Base-by-base conservation (phyloP, 2,329 filamentous ascomycete species). In the Microdochium paspali region DNA sequence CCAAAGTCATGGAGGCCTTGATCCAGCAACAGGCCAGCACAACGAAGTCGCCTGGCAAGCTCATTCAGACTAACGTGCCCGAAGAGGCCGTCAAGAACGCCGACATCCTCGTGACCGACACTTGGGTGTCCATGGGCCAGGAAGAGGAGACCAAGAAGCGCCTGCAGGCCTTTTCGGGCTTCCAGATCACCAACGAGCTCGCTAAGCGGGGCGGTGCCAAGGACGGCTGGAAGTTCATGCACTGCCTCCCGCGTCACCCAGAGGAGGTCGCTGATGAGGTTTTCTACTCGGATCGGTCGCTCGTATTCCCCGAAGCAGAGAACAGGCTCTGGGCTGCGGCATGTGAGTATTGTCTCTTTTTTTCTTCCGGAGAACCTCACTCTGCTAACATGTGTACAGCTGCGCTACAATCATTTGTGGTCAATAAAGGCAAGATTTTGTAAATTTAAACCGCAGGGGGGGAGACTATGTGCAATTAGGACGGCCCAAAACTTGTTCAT, bases 91-190 rank as follows among this genome's bases (percentile, higher is more conserved):
- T 96, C 61, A 87, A 87, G 70, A 72, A 84, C 53, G 91, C 93
- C 3, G 85, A 98, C 63, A 78, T 97, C 46, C 73, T 98, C 49
- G 90, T 97, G 21, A 98, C 93, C 1, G 93, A 98, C 61, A 98
- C 93, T 1, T 98, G 93, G 93, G 80, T 98, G 26, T 95, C 89
- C 1, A 98, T 98, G 93, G 93, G 93, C 44, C 91, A 97, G 67
- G 93, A 98, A 66, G 80, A 80, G 48, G 93, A 98, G 67, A 75
- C 82, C 32, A 74, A 82, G 55, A 85, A 85, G 72, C 76, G 88
- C 45, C 64, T 96, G 50, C 79, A 84, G 61, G 89, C 82, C 2
- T 98, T 98, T 64, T 77, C 78, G 25, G 90, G 91, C 13, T 98
- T 90, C 68, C 91, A 96, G 64, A 86, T 98, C 60, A 96, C 91